These are phyloP conservation scores for Penicillium riverlandense DNA, from an alignment of 495 filamentous ascomycete species.

Conservation along the genomic window DNA sequence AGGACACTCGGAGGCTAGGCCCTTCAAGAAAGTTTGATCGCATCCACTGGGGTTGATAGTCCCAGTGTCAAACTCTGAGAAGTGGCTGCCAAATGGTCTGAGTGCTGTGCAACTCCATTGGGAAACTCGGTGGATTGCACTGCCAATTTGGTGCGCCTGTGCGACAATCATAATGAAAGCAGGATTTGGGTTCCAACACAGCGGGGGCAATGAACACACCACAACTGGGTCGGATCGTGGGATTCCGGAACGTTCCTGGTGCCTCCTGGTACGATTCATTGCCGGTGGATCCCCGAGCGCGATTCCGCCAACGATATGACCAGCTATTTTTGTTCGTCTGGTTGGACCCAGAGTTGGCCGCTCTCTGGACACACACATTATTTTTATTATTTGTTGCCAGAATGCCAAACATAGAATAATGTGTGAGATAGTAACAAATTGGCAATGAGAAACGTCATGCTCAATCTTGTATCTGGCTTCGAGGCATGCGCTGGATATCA, in stretches of 20 bases:
- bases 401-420: neutral
- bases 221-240: constrained; percentile 10
- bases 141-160: neutral
- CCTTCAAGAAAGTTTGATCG: no score
- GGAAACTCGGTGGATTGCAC: no score
- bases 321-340: constrained; percentile 9
- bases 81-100: no score
- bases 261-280: neutral
- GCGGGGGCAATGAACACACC: no score
- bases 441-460: neutral
- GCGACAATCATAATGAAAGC: neutral
- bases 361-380: neutral
- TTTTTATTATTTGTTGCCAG: neutral
- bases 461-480: neutral
- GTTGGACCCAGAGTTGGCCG: constrained; percentile 2
- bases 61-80: no score
- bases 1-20: no score
- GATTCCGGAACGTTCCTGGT: constrained; percentile 1
- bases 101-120: no score
- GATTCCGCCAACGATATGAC: constrained; percentile 4
- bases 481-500: neutral
- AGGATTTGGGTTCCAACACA: no score
- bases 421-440: neutral
- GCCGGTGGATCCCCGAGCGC: no score
- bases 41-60: no score